Evolutionary conservation across 2,329 filamentous ascomycete genomes (phyloP).

Genomic region (Penicillium italicum): DNA sequence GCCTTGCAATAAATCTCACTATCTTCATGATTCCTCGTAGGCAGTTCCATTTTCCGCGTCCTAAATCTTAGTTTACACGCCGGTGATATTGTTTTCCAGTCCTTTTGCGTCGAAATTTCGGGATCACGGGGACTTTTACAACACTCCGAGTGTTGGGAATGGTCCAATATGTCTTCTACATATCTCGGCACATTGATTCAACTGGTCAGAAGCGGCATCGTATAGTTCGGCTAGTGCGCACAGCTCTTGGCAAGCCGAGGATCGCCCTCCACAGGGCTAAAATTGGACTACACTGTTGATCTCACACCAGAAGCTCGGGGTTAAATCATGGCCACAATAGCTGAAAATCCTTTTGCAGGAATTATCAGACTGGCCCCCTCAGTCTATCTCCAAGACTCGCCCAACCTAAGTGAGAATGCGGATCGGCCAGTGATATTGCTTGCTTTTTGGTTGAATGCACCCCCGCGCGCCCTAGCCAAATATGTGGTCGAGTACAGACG

Average conservation of each 20-base stretch:
- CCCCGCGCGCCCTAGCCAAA: slow-evolving; percentile 44
- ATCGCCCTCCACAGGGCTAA: not conserved
- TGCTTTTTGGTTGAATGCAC: slow-evolving; percentile 50
- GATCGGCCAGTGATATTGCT: slow-evolving; percentile 38
- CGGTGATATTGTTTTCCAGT: not conserved
- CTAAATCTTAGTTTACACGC: not conserved
- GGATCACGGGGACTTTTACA: not conserved
- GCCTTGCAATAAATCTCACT: not conserved
- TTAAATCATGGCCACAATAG: slow-evolving; percentile 9
- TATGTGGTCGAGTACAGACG: slow-evolving; percentile 46
- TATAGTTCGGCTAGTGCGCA: slow-evolving; percentile 1
- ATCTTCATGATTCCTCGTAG: not conserved
- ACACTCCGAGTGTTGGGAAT: not conserved
- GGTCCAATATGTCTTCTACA: not conserved
- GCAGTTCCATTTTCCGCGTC: not conserved
- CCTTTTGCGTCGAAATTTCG: not conserved
- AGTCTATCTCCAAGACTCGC: slow-evolving; percentile 40
- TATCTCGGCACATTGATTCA: not conserved
- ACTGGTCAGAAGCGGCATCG: not conserved
- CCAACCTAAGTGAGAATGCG: slow-evolving; percentile 7
- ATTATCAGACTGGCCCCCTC: slow-evolving; percentile 40
- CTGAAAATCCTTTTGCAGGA: slow-evolving; percentile 18
- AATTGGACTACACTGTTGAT: not conserved
- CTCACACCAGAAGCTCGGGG: not conserved
- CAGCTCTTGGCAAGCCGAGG: slow-evolving; percentile 10